Evolutionary conservation across 2,329 filamentous ascomycete species (phyloP).

Genomic region (Arthroderma sp.): DNA sequence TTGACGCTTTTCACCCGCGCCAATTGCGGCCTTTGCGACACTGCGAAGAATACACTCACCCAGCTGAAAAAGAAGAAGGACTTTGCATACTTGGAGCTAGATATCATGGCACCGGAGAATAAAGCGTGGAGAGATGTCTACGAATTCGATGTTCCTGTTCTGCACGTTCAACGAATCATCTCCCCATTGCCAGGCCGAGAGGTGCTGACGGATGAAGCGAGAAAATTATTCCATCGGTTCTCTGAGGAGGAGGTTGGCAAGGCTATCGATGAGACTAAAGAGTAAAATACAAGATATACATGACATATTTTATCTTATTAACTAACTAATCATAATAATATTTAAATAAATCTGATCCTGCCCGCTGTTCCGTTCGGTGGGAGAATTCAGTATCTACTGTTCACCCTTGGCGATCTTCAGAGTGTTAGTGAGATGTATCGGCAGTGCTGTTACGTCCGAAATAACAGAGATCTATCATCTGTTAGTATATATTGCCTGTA

Average conservation of each 20-base stretch:
- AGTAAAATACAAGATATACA: neutral
- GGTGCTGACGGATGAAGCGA: conserved; percentile 42
- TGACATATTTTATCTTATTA: neutral
- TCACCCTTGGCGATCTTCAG: conserved; percentile 22
- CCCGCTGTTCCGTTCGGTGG: neutral
- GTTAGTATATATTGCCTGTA: neutral
- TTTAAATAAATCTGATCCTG: neutral
- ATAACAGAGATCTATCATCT: conserved; percentile 25
- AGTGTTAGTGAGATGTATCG: conserved; percentile 26
- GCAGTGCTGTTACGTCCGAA: conserved; percentile 35
- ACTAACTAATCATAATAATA: neutral
- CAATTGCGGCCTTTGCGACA: conserved; percentile 48
- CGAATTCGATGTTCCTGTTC: conserved; percentile 52
- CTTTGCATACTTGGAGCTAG: conserved; percentile 45
- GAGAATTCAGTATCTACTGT: neutral
- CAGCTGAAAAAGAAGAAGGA: conserved; percentile 40
- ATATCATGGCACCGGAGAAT: conserved; percentile 44
- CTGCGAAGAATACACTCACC: conserved; percentile 44
- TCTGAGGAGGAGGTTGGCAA: conserved; percentile 43
- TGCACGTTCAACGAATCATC: conserved; percentile 41
- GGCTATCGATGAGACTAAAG: conserved; percentile 35
- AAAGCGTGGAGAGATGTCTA: conserved; percentile 48
- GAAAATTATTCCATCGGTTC: conserved; percentile 52
- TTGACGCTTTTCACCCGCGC: conserved; percentile 49
- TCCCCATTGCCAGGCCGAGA: conserved; percentile 31